Evolutionary conservation across 164 flowering plant genomes (phyloP), one percentile per base, ranked within the genome.

Genomic region (Vitis rupestris): DNA sequence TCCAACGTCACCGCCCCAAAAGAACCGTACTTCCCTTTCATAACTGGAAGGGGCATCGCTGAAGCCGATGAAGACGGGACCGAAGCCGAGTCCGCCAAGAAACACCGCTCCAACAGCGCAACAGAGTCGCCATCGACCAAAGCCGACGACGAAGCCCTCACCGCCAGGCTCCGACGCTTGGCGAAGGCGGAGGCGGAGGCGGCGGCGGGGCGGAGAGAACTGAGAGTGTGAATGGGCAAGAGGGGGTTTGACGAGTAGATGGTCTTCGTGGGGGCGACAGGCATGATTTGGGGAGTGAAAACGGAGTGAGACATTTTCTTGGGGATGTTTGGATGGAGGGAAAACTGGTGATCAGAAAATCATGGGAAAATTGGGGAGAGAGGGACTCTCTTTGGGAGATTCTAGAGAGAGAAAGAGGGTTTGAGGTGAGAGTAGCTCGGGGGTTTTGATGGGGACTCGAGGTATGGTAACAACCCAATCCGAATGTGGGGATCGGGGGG

Each of bases 21-120:
- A 2, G 94, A 75, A n/a, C 99, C 93, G 44, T 65, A 85, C 80
- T 90, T 30, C 8, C 79, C 86, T 73, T 89, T 91, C 97, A 91
- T 93, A 53, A 75, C 78, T 54, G 90, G 84, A 12, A 79, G 83
- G 55, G 7, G 27, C 67, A 67, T 58, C 27, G 49, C 78, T 11
- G 76, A 65, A 30, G 79, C 72, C 54, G 79, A 54, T 16, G 75
- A 68, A 56, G 79, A 57, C 1, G 83, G 73, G 14, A 72, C 59
- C 9, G 76, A 51, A n/a, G 79, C 68, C 13, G 80, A 61, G 2
- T 84, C 71, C 51, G 76, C 77, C n/a, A 23, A 51, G 53, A 86
- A 90, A 73, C 97, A 90, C 31, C 90, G 81, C 66, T 94, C 97
- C 49, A 94, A 73, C 3, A 23, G 11, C 19, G 78, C 76, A 17